These are phyloP conservation scores for Cyclotella atomus DNA, from an alignment of 108 stramenopile genomes.

Conservation along the genomic window DNA sequence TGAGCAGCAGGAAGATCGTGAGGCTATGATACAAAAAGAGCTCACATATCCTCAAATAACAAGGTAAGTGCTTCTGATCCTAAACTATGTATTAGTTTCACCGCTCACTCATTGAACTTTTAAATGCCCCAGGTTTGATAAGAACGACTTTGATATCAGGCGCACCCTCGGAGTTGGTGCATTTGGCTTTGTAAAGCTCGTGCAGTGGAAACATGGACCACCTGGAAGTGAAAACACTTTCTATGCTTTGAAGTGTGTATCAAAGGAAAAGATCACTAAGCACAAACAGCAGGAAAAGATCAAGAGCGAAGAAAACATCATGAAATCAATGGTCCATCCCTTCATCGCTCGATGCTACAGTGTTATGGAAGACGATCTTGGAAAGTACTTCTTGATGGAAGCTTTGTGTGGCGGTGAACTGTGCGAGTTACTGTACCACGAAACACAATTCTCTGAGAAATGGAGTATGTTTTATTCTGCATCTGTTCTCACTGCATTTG, in stretches of 20 bases:
- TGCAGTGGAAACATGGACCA: slow-evolving; percentile 45
- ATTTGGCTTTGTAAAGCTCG: slow-evolving; percentile 54
- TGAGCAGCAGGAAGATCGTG: slow-evolving; percentile 12
- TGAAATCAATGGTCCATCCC: slow-evolving; percentile 60
- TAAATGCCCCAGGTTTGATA: slow-evolving; percentile 23
- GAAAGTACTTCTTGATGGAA: slow-evolving; percentile 72
- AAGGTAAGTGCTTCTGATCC: neutral
- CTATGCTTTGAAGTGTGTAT: slow-evolving; percentile 63
- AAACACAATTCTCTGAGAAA: slow-evolving; percentile 55
- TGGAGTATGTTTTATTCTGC: slow-evolving; percentile 63
- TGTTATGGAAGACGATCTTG: slow-evolving; percentile 55
- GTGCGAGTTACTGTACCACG: slow-evolving; percentile 59
- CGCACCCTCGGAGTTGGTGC: slow-evolving; percentile 60
- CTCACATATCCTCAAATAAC: slow-evolving; percentile 14
- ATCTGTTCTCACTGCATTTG: slow-evolving; percentile 66
- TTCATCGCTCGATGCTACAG: slow-evolving; percentile 56
- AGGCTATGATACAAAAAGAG: slow-evolving; percentile 15
- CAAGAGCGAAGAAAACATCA: slow-evolving; percentile 57
- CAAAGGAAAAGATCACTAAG: slow-evolving; percentile 62
- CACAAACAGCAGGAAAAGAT: slow-evolving; percentile 58
- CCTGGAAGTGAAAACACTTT: slow-evolving; percentile 21
- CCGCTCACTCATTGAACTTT: neutral
- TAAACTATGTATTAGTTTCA: neutral
- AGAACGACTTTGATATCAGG: slow-evolving; percentile 51
- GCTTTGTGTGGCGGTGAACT: slow-evolving; percentile 73